Base-by-base conservation (phyloP, 371 early-diverging fungal species). In the Parasitella parasitica region DNA sequence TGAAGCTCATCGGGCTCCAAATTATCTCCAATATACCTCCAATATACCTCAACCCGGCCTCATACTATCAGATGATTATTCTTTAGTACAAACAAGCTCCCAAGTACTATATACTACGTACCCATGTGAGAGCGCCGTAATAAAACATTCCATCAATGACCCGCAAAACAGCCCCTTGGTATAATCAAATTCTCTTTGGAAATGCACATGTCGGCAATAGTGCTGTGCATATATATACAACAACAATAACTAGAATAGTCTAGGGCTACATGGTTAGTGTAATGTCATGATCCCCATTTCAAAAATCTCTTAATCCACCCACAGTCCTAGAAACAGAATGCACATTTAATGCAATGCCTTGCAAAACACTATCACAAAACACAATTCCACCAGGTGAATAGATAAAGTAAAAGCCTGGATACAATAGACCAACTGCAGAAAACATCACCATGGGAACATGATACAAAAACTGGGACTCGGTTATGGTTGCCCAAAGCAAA, bases 1-100 rank as follows among this genome's bases (percentile, higher is more conserved):
- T 64, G 62, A 2, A 43, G 43, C 5, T 54, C 64, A 41, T 69
- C 68, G 8, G 80, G 76, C 28, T 80, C 77, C 3, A 83, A 57
- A 16, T 83, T 70, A 46, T 85, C 85, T 27, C 85, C 85, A 34
- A 85, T 73, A n/a, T n/a, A n/a, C n/a, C n/a, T n/a, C n/a, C n/a
- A n/a, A n/a, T n/a, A n/a, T n/a, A 48, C 85, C 85, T 15, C 85
- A 83, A 15, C 85, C 82, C 8, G 82, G 66, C 30, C 85, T 71
- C 3, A 84, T 72, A 37, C 84, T 74, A 30, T 11, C 6, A 2
- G 8, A 30, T 16, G 9, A 22, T 46, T 11, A 32, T 18, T 41
- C 18, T 41, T 2, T 8, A 41, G 8, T n/a, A n/a, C n/a, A n/a
- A n/a, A n/a, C n/a, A n/a, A n/a, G n/a, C n/a, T n/a, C n/a, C n/a